Evolutionary conservation across 768 basidiomycete genomes (phyloP).

Genomic region (Suillus paluster): DNA sequence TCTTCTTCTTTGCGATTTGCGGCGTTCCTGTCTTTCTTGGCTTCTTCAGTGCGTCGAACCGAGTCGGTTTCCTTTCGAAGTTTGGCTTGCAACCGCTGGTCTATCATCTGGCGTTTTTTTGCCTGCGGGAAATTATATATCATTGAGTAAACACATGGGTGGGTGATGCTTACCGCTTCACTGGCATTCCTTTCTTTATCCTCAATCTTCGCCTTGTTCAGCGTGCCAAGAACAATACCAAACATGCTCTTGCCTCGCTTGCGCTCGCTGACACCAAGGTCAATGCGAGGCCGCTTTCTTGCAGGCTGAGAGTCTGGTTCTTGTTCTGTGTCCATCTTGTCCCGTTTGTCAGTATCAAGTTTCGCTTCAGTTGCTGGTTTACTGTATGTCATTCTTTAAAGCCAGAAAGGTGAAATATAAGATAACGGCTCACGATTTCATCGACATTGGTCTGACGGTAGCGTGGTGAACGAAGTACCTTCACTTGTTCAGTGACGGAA

Average conservation of each 20-base stretch:
- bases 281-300: slow-evolving; percentile 76
- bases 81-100: slow-evolving; percentile 85
- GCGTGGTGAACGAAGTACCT: not conserved
- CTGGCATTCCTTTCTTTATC: slow-evolving; percentile 85
- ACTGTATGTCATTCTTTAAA: slow-evolving; percentile 4
- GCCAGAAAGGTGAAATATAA: not conserved
- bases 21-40: slow-evolving; percentile 77
- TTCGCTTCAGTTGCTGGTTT: slow-evolving; percentile 12
- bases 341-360: slow-evolving; percentile 32
- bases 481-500: not conserved
- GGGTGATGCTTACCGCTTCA: slow-evolving; percentile 64
- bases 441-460: slow-evolving; percentile 3
- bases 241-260: slow-evolving; percentile 91
- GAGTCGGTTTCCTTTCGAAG: slow-evolving; percentile 84
- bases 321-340: slow-evolving; percentile 41
- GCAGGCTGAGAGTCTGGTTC: slow-evolving; percentile 49
- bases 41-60: slow-evolving; percentile 85
- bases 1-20: slow-evolving; percentile 86
- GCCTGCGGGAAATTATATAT: slow-evolving; percentile 49
- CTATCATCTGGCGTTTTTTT: slow-evolving; percentile 81
- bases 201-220: slow-evolving; percentile 87
- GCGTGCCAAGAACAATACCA: slow-evolving; percentile 79
- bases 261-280: slow-evolving; percentile 68
- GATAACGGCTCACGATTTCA: not conserved
- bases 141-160: slow-evolving; percentile 6